Evolutionary conservation across 352 stramenopile genomes (phyloP).

Genomic region (Phytophthora citrophthora): DNA sequence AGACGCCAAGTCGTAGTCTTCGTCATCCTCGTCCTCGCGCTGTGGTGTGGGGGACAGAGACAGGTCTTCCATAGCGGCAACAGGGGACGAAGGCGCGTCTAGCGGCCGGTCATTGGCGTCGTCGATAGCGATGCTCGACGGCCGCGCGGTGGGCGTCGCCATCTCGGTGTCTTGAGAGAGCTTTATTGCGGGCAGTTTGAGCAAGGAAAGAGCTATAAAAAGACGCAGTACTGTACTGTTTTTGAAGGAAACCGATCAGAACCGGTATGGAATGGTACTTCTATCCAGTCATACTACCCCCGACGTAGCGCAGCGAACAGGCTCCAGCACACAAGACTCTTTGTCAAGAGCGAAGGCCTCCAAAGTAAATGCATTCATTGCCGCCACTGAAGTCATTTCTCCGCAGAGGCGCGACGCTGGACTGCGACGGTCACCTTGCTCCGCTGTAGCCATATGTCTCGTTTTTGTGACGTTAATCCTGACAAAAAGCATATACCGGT

Average conservation of each 20-base stretch:
- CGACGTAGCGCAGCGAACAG: too few species aligned
- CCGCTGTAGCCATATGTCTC: too few species aligned
- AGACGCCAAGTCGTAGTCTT: constrained; percentile 34
- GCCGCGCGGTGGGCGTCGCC: constrained; percentile 29
- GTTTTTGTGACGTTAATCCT: constrained; percentile 5
- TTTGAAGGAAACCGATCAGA: too few species aligned
- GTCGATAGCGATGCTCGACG: constrained; percentile 48
- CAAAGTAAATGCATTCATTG: neutral
- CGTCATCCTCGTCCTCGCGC: constrained; percentile 31
- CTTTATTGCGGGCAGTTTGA: constrained; percentile 6
- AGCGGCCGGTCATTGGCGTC: constrained; percentile 36
- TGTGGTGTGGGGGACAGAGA: constrained; percentile 51
- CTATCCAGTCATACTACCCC: too few species aligned
- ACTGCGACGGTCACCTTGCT: too few species aligned
- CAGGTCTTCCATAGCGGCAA: constrained; percentile 63
- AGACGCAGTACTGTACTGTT: too few species aligned
- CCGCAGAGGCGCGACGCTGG: too few species aligned
- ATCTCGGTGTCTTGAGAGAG: constrained; percentile 10
- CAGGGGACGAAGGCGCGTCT: constrained; percentile 22
- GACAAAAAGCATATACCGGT: constrained; percentile 1
- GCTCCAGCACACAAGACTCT: neutral
- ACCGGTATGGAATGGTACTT: too few species aligned
- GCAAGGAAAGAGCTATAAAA: constrained; percentile 7
- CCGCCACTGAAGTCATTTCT: too few species aligned
- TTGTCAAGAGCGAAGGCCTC: neutral